Conservation (phyloP, 768 basidiomycete species). For the Leccinum uliginosum region DNA sequence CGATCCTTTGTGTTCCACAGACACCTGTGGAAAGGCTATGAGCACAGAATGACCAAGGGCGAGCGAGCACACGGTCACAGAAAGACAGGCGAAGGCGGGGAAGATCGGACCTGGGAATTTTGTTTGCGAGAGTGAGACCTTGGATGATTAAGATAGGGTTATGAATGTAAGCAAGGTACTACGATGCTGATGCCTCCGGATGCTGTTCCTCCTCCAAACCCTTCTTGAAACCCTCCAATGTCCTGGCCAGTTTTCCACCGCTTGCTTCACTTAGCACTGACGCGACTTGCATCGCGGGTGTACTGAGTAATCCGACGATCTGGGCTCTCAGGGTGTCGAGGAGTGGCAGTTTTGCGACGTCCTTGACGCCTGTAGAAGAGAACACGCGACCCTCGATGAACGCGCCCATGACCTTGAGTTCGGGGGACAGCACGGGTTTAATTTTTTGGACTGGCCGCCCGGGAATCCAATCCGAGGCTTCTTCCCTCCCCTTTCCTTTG, state of each 20-base stretch:
- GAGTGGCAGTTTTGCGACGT: slow-evolving; percentile 71
- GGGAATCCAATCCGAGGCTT: slow-evolving; percentile 59
- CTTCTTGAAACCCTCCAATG: slow-evolving; percentile 70
- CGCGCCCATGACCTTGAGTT: slow-evolving; percentile 71
- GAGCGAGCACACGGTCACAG: slow-evolving; percentile 62
- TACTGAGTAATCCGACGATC: slow-evolving; percentile 77
- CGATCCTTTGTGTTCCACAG: slow-evolving; percentile 80
- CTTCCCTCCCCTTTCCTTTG: slow-evolving; percentile 47
- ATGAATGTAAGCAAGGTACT: slow-evolving; percentile 13
- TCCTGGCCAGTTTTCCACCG: slow-evolving; percentile 65
- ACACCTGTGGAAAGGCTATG: slow-evolving; percentile 74
- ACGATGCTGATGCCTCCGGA: slow-evolving; percentile 18
- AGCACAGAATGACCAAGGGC: slow-evolving; percentile 93
- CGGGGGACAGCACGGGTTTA: slow-evolving; percentile 53
- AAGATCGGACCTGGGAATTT: slow-evolving; percentile 90
- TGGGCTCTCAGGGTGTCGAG: slow-evolving; percentile 76
- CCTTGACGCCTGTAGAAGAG: slow-evolving; percentile 50
- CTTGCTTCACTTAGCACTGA: slow-evolving; percentile 65
- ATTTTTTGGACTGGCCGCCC: slow-evolving; percentile 64
- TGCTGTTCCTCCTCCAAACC: slow-evolving; percentile 51
- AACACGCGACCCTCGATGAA: slow-evolving; percentile 75
- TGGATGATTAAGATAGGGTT: neutral
- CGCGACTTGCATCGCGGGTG: slow-evolving; percentile 70
- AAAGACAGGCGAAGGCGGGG: slow-evolving; percentile 68
- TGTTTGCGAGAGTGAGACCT: slow-evolving; percentile 36